Conservation (phyloP, 2,329 filamentous ascomycete genomes). For the Bertia moriformis region DNA sequence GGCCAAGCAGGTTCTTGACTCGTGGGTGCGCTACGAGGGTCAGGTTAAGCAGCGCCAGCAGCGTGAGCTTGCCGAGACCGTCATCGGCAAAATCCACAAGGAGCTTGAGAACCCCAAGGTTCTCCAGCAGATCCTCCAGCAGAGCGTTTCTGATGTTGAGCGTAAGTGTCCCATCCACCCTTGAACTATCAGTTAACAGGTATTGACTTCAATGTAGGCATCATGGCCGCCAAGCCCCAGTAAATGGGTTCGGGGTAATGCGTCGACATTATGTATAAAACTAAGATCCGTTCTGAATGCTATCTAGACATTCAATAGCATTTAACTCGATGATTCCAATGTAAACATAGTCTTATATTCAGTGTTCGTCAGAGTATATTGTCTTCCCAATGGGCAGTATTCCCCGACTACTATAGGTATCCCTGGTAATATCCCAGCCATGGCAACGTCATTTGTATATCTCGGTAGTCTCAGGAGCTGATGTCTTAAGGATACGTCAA, state of each 20-base stretch:
- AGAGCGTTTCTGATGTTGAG: constrained; percentile 92
- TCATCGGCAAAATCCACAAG: constrained; percentile 97
- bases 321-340: too few species aligned
- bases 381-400: too few species aligned
- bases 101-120: constrained; percentile 96
- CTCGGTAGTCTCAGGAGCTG: too few species aligned
- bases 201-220: background rate
- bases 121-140: constrained; percentile 92
- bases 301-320: background rate
- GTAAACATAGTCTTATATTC: too few species aligned
- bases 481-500: too few species aligned
- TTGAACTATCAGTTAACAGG: background rate
- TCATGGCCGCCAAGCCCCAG: constrained; percentile 2
- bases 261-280: constrained; percentile 1
- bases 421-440: too few species aligned
- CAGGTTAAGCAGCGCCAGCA: constrained; percentile 99
- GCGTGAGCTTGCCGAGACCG: constrained; percentile 77
- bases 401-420: too few species aligned
- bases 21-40: constrained; percentile 95
- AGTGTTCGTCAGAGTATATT: too few species aligned
- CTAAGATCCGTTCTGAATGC: background rate
- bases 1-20: constrained; percentile 91
- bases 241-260: background rate
- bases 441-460: too few species aligned
- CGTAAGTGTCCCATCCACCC: constrained; percentile 41